Percentiles rank a stretch among this genome's conserved stretches.
Evolutionary conservation across 2,329 filamentous ascomycete genomes (phyloP).

Genomic region (Aspergillus texensis): DNA sequence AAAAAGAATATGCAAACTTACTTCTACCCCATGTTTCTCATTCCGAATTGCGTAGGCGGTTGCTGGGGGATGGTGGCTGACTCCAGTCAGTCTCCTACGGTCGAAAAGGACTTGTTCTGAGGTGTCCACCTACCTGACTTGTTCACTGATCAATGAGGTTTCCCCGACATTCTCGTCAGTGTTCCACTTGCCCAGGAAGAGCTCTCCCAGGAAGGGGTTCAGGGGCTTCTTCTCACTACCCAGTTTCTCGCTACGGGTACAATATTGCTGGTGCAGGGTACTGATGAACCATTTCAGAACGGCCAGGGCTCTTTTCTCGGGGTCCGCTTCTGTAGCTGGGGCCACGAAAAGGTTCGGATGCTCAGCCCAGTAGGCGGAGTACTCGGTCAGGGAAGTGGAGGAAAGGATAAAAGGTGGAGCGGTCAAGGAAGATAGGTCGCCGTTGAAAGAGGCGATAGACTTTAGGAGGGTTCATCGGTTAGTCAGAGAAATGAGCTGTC

Average conservation of each 20-base stretch:
- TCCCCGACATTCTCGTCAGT: constrained; percentile 70
- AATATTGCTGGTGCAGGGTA: constrained; percentile 85
- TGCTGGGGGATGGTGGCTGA: constrained; percentile 83
- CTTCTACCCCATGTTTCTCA: constrained; percentile 72
- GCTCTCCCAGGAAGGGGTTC: constrained; percentile 93
- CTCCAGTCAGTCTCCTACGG: constrained; percentile 13
- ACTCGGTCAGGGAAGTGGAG: constrained; percentile 76
- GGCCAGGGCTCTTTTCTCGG: constrained; percentile 77
- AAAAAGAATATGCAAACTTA: constrained; percentile 27
- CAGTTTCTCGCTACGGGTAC: constrained; percentile 72
- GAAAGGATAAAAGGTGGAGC: constrained; percentile 83
- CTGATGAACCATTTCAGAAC: constrained; percentile 97
- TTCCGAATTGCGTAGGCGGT: constrained; percentile 95
- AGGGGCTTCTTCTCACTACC: constrained; percentile 97
- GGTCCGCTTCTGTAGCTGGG: constrained; percentile 75
- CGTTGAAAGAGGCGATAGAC: constrained; percentile 80
- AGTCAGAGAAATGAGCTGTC: not conserved
- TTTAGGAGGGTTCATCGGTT: constrained; percentile 20
- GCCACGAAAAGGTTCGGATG: constrained; percentile 78
- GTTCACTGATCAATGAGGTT: constrained; percentile 87
- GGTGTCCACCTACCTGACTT: constrained; percentile 66
- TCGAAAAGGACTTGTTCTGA: not conserved
- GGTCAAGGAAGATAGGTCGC: constrained; percentile 77
- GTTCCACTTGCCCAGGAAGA: constrained; percentile 90
- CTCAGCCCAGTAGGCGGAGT: constrained; percentile 81